A percentile compares a stretch with the other conserved stretches of the same genome.
phyloP scores from a whole-genome alignment of 1,139 yeast species.

The Candida sp. region DNA sequence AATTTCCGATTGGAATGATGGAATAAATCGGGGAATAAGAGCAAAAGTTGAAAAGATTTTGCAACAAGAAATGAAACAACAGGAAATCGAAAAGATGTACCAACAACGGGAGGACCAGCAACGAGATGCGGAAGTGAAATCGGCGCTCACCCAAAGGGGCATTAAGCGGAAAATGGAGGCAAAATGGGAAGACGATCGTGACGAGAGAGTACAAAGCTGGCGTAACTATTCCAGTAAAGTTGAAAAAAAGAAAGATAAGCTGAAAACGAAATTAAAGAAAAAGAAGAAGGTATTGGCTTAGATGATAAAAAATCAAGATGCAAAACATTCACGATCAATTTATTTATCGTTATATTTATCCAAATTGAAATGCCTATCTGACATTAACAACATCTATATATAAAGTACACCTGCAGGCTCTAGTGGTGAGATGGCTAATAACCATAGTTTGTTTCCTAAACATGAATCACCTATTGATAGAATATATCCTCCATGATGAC shows the following conservation, averaged over 20 bases:
- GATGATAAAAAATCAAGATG: neutral
- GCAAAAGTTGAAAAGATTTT: constrained; percentile 18
- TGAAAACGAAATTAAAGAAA: constrained; percentile 27
- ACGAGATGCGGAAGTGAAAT: constrained; percentile 25
- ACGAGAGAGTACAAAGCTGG: constrained; percentile 61
- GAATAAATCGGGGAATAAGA: constrained; percentile 12
- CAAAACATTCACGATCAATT: too few relatives aligned
- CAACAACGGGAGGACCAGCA: constrained; percentile 25
- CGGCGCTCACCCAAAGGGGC: constrained; percentile 35
- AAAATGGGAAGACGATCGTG: constrained; percentile 65
- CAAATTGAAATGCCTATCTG: too few relatives aligned
- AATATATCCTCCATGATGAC: too few relatives aligned
- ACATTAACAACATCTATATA: too few relatives aligned
- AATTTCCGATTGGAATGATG: constrained; percentile 3
- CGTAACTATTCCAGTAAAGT: constrained; percentile 45
- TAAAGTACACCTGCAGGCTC: too few relatives aligned
- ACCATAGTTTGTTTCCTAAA: too few relatives aligned
- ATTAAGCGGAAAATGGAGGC: constrained; percentile 37
- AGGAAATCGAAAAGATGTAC: constrained; percentile 31
- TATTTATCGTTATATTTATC: too few relatives aligned
- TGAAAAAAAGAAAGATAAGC: constrained; percentile 40
- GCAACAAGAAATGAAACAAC: constrained; percentile 31
- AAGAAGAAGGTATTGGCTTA: constrained; percentile 35
- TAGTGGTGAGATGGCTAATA: too few relatives aligned
- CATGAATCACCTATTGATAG: too few relatives aligned